phyloP scores from a whole-genome alignment of 2,329 filamentous ascomycete genomes.

The Metarhizium album region DNA sequence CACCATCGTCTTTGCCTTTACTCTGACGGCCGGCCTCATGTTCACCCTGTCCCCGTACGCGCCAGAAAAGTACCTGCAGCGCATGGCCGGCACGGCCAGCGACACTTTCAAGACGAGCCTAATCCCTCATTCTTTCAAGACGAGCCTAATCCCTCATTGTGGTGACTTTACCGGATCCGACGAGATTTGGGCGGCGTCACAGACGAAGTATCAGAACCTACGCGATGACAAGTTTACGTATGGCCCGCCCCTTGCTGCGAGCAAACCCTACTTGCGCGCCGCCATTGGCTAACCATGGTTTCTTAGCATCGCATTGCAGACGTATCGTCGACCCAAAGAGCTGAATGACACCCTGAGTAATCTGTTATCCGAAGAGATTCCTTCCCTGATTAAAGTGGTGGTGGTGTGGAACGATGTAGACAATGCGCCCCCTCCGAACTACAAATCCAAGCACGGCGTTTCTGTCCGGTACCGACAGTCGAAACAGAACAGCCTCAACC shows the following conservation, averaged over 20 bases:
- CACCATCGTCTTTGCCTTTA: conserved; percentile 1
- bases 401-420: conserved; percentile 27
- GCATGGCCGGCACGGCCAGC: neutral
- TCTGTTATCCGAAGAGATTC: conserved; percentile 19
- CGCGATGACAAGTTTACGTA: conserved; percentile 23
- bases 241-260: neutral
- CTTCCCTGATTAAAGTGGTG: conserved; percentile 27
- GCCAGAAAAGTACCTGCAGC: conserved; percentile 3
- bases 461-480: conserved; percentile 24
- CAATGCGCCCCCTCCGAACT: conserved; percentile 17
- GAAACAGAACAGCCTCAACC: conserved; percentile 24
- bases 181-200: conserved; percentile 13
- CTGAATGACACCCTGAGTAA: conserved; percentile 20
- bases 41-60: neutral
- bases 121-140: neutral
- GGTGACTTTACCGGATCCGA: neutral
- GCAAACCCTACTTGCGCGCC: neutral
- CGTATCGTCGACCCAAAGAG: conserved; percentile 25
- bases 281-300: neutral
- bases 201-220: conserved; percentile 15
- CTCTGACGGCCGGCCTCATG: neutral
- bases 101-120: neutral
- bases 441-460: conserved; percentile 19
- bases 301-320: conserved; percentile 26
- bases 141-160: neutral